These are phyloP conservation scores for Agaricus sinodeliciosus DNA, from an alignment of 768 basidiomycete species.

Conservation along the genomic window DNA sequence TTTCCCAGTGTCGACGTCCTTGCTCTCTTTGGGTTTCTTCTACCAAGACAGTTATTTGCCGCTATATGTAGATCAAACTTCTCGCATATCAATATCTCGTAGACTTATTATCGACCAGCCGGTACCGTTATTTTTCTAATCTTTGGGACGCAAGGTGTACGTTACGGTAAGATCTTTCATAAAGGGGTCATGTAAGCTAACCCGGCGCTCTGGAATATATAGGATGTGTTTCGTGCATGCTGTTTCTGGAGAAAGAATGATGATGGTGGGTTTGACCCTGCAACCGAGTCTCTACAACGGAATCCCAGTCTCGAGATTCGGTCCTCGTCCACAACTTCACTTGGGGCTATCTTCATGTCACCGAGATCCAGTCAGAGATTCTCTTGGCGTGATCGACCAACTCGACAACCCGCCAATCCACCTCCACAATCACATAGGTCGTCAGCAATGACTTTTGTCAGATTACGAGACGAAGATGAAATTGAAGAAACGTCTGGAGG, in stretches of 20 bases:
- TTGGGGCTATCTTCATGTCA: conserved; percentile 2
- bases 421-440: conserved; percentile 1
- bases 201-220: conserved; percentile 7
- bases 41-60: conserved; percentile 25
- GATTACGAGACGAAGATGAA: not conserved
- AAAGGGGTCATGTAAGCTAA: too few species aligned
- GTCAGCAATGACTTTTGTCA: not conserved
- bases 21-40: conserved; percentile 16
- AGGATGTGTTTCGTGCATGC: conserved; percentile 29
- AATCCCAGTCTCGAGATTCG: not conserved
- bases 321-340: not conserved
- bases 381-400: not conserved
- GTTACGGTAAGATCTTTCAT: conserved; percentile 2
- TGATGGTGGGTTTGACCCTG: not conserved
- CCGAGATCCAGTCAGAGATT: not conserved
- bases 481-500: not conserved
- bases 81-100: not conserved
- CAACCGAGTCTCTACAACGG: not conserved
- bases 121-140: conserved; percentile 30
- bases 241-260: conserved; percentile 21
- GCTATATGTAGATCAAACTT: conserved; percentile 21
- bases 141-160: conserved; percentile 29
- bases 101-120: conserved; percentile 14
- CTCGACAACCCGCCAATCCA: not conserved
- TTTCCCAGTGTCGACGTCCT: conserved; percentile 23